phyloP scores from a whole-genome alignment of 371 early-diverging fungal genomes.

The Funneliformis caledonium region DNA sequence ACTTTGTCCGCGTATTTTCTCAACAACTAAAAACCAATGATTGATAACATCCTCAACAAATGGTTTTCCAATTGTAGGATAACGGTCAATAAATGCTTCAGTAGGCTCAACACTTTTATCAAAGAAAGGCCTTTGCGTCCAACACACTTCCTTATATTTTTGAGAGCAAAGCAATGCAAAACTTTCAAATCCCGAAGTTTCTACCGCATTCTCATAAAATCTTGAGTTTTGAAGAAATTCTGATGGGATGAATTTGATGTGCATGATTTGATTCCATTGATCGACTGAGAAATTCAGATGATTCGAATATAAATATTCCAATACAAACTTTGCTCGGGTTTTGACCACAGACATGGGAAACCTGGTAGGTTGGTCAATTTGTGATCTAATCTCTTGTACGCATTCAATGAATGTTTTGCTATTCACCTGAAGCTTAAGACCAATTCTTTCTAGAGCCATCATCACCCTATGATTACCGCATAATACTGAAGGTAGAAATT shows the following conservation, averaged over 20 bases:
- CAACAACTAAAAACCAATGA: not conserved
- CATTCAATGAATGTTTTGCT: not conserved
- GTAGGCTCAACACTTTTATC: not conserved
- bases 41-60: not conserved
- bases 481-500: constrained; percentile 3
- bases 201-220: not conserved
- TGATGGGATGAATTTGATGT: not conserved
- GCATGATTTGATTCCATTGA: not conserved
- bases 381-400: not conserved
- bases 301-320: constrained; percentile 5
- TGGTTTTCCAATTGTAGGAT: not conserved
- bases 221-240: not conserved
- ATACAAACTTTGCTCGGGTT: not conserved
- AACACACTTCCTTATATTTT: constrained; percentile 1
- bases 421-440: not conserved
- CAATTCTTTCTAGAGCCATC: not conserved
- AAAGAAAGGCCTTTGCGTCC: constrained; percentile 3
- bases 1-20: not conserved
- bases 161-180: not conserved
- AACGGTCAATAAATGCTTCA: not conserved
- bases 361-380: not conserved
- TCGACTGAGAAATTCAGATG: not conserved
- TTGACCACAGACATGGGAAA: not conserved
- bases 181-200: not conserved
- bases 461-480: not conserved